Base-by-base conservation (phyloP, 2,329 filamentous ascomycete genomes). In the Aureobasidium sp. region DNA sequence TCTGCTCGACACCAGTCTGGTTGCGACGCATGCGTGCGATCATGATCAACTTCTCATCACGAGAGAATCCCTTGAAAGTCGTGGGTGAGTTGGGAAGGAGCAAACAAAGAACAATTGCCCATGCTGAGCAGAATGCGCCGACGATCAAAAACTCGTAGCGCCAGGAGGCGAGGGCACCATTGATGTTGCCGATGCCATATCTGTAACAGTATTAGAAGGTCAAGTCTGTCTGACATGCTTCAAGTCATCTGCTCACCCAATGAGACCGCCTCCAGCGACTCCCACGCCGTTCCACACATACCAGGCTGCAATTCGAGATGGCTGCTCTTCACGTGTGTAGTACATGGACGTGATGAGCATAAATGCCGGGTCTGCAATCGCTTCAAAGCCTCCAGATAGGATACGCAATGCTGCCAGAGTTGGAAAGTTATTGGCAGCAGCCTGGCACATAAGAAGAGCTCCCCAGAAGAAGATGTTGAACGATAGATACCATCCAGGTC, bases 121-220 rank as follows among this genome's bases (percentile, higher is more conserved):
- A 88, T 13, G 76, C 62, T 16, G 81, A 76, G 62, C 83, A 87
- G 11, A 87, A 75, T 1, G 81, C 68, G 3, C 77, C 76, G 3
- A 77, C 84, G n/a, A 89, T 80, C 16, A 89, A 72, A 68, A 89
- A 89, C 60, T 88, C 85, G 65, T 85, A 88, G 67, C 82, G 83
- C 85, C 85, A 89, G 0, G 80, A 81, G 0, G 80, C 76, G 25
- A 88, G 75, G 1, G 77, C 74, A 14, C 81, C 83, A 42, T 77
- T 75, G 65, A 84, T 84, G 64, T 85, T 77, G 1, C 85, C 84
- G 49, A 87, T 86, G 0, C 79, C 84, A 61, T 83, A 86, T 45
- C 53, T 42, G 4, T 5, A n/a, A 9, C 1, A 42, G 7, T n/a
- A 9, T 53, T 14, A 53, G 36, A 8, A 39, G 21, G 10, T 14